Evolutionary conservation across 2,329 filamentous ascomycete species (phyloP).

Genomic region (Microcyclosporella mali): DNA sequence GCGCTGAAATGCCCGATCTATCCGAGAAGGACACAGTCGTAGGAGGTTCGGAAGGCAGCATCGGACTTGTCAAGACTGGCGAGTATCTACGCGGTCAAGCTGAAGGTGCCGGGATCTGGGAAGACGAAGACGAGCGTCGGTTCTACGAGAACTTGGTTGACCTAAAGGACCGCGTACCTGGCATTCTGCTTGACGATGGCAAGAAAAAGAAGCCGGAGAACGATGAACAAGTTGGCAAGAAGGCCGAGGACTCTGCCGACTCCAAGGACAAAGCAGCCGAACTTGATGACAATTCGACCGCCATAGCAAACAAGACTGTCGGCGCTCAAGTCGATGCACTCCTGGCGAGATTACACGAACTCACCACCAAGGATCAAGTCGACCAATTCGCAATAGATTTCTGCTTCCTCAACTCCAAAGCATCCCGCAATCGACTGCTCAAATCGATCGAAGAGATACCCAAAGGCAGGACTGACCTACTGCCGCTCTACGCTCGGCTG

Average conservation of each 20-base stretch:
- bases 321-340: constrained; percentile 93
- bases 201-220: constrained; percentile 86
- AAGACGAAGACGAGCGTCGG: constrained; percentile 93
- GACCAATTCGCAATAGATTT: constrained; percentile 94
- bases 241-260: constrained; percentile 47
- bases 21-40: constrained; percentile 72
- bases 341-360: constrained; percentile 77
- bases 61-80: constrained; percentile 87
- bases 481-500: constrained; percentile 86
- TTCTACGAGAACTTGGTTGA: constrained; percentile 98
- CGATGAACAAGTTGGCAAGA: constrained; percentile 79
- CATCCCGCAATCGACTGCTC: constrained; percentile 86
- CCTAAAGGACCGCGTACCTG: constrained; percentile 89
- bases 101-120: constrained; percentile 93
- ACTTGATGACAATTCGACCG: constrained; percentile 77
- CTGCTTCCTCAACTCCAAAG: constrained; percentile 97
- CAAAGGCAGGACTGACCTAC: constrained; percentile 83
- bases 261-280: constrained; percentile 51
- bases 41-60: constrained; percentile 63
- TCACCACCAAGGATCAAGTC: constrained; percentile 84
- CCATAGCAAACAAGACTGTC: constrained; percentile 95
- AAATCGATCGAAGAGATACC: constrained; percentile 92
- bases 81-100: constrained; percentile 87
- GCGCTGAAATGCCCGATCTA: constrained; percentile 87
- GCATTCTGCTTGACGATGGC: constrained; percentile 83